Base-by-base conservation (phyloP, 192 early-diverging fungal species). In the Rhizophagus clarus region DNA sequence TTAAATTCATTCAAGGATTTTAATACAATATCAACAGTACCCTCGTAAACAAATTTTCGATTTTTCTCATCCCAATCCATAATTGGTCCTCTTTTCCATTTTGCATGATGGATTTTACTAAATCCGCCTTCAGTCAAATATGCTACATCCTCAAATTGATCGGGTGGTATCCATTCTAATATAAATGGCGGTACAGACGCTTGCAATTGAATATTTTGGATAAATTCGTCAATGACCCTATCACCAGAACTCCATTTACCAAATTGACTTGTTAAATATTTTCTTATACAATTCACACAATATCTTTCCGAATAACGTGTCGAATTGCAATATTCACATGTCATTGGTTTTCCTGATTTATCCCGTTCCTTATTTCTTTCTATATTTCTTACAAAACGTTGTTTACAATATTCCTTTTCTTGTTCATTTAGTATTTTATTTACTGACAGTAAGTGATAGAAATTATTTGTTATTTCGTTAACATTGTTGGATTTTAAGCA, bases 151-250 rank as follows among this genome's bases (percentile, higher is more conserved):
- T 32, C 47, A 31, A 76, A 76, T n/a, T 76, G 42, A 32, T 76
- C 74, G 49, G 37, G n/a, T 24, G 71, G n/a, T 22, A 72, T 72
- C 71, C 71, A 72, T 15, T 72, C 71, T 4, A 72, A n/a, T 45
- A 72, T 72, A 42, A 42, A 42, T 72, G 22, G 10, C 4, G 71
- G 71, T 14, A 72, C 5, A 24, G 34, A 22, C 26, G 28, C n/a
- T 42, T 47, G 22, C 37, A 42, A 37, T 40, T 72, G 71, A 51
- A n/a, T 45, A 10, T 47, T 1, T 34, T 42, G 40, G 0, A 72
- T 42, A 51, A 72, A 51, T 45, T 47, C 14, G 24, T 72, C 42
- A 72, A 72, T 31, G 12, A 31, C 10, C 14, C 49, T 12, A 72
- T 26, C 24, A 10, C 71, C 71, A 26, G 31, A 37, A 5, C 14